phyloP scores from a whole-genome alignment of 495 filamentous ascomycete genomes.

The Penicillium lividum region DNA sequence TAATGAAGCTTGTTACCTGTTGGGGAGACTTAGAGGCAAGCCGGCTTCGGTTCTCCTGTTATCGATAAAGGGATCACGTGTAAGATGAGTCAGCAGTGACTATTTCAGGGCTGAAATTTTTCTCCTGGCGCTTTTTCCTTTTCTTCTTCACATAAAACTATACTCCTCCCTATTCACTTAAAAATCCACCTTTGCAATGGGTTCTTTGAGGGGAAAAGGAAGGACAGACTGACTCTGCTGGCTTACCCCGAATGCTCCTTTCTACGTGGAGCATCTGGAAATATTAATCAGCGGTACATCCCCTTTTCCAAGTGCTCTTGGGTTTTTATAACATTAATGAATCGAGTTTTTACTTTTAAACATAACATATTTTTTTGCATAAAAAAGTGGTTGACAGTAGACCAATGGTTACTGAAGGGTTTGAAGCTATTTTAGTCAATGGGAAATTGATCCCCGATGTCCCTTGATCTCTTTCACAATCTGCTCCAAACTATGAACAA shows the following conservation, averaged over 20 bases:
- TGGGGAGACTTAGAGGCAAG: background rate
- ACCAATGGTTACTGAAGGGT: background rate
- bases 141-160: conserved; percentile 45
- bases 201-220: conserved; percentile 50
- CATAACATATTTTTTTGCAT: background rate
- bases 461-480: conserved; percentile 27
- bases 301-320: conserved; percentile 8
- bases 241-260: conserved; percentile 54
- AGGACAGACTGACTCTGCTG: conserved; percentile 48
- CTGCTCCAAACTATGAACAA: conserved; percentile 34
- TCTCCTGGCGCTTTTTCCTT: conserved; percentile 29
- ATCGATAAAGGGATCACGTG: conserved; percentile 46
- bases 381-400: background rate
- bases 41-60: conserved; percentile 27
- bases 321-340: background rate
- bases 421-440: background rate
- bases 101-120: conserved; percentile 28
- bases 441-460: conserved; percentile 1
- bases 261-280: conserved; percentile 53
- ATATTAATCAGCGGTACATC: conserved; percentile 50
- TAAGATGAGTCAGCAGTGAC: conserved; percentile 6
- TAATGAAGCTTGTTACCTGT: background rate
- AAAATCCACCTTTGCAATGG: conserved; percentile 42
- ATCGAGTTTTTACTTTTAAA: background rate
- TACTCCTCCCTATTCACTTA: conserved; percentile 53